Base-by-base conservation (phyloP, 208 protist species). In the Trypanosomatidae sp. region DNA sequence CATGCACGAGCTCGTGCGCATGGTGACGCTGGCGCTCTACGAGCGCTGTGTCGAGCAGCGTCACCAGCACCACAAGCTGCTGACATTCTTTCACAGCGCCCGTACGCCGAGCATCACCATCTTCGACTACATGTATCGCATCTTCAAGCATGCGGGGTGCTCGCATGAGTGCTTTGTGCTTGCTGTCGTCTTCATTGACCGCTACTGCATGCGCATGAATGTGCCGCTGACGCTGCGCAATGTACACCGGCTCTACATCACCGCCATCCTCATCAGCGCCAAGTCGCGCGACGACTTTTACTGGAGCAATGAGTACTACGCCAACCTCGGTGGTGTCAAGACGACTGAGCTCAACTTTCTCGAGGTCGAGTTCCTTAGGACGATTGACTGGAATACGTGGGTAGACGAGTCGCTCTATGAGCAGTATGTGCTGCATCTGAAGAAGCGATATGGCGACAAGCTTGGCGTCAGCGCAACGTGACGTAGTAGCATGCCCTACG, bases 251-350 rank as follows among this genome's bases (percentile, higher is more conserved):
- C 61, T 96, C 27, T 60, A 89, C 33, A 71, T 95, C 27, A 88
- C 81, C 11, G 74, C 78, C 27, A 63, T 90, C 24, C 71, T 96
- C 33, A 47, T 93, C 22, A 84, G 88, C 19, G 68, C 75, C 19
- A 96, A 96, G 70, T 70, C 78, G 46, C 73, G 85, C 24, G 88
- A 96, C 50, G 93, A 97, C 48, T 38, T 63, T 8, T 96, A 82
- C 45, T 96, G 85, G 43, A 88, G 77, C 43, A 97, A 94, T 48
- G 60, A 59, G 6, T 94, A 89, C 61, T 97, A 93, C 63, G 71
- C 86, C 22, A 74, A 87, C 26, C 77, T 96, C 18, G 93, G 90
- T 33, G 90, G 88, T 26, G 64, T 97, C 16, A 45, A 40, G 7
- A 57, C 52, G n/a, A 27, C 52, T 2, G 86, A 97, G 56, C 43